Evolutionary conservation across 1,139 yeast genomes (phyloP).

Genomic region (Komagataea norvegica): DNA sequence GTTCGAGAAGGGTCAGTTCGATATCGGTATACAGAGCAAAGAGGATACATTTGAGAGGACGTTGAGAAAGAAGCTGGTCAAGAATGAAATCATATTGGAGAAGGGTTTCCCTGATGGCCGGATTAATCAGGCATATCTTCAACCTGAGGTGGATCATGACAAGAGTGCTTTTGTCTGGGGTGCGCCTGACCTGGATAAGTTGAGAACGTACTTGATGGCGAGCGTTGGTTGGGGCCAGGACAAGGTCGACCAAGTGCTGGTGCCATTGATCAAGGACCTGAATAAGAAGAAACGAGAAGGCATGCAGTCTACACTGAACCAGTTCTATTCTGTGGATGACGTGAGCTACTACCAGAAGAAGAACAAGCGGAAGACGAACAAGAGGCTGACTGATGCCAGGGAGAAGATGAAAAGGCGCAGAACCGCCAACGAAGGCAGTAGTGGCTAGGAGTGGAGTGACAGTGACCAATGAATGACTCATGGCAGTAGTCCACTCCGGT

Average conservation of each 20-base stretch:
- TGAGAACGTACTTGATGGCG: constrained; percentile 63
- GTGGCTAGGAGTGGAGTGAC: no score
- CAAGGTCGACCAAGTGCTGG: constrained; percentile 74
- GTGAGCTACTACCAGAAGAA: constrained; percentile 32
- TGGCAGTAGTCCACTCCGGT: no score
- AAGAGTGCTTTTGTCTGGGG: constrained; percentile 85
- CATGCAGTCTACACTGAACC: constrained; percentile 51
- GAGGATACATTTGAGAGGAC: constrained; percentile 47
- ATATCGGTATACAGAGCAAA: constrained; percentile 34
- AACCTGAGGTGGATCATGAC: constrained; percentile 84
- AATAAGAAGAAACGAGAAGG: constrained; percentile 55
- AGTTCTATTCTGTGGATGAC: constrained; percentile 47
- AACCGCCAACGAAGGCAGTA: background rate
- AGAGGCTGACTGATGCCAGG: constrained; percentile 57
- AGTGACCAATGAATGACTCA: no score
- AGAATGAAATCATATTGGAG: constrained; percentile 40
- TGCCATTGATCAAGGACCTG: constrained; percentile 83
- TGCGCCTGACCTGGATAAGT: constrained; percentile 72
- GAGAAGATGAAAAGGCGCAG: constrained; percentile 36
- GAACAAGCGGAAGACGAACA: constrained; percentile 40
- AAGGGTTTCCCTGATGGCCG: constrained; percentile 64
- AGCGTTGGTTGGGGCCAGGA: constrained; percentile 81
- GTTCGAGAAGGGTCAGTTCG: constrained; percentile 41
- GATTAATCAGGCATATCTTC: constrained; percentile 67
- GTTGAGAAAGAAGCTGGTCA: constrained; percentile 58